Evolutionary conservation across 2,329 filamentous ascomycete species (phyloP).

Genomic region (Escovopsis sp.): DNA sequence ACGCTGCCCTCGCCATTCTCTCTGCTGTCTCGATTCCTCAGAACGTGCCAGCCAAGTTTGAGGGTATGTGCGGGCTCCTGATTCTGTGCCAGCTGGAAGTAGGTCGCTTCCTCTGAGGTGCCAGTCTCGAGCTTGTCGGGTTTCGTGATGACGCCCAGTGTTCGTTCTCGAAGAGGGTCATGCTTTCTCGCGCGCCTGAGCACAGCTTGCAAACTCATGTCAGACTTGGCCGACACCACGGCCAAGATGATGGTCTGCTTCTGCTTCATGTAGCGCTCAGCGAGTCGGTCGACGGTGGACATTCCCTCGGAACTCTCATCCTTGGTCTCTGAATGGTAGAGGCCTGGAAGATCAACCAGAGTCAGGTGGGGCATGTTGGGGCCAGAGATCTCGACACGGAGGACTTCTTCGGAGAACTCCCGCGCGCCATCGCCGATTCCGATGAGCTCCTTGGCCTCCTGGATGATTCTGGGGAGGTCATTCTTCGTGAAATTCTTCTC

Average conservation of each 20-base stretch:
- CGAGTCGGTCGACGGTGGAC: constrained; percentile 28
- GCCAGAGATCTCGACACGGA: constrained; percentile 32
- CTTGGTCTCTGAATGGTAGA: constrained; percentile 32
- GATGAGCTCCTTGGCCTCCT: constrained; percentile 30
- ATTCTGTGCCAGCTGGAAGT: constrained; percentile 28
- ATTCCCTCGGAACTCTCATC: constrained; percentile 28
- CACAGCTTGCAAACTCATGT: constrained; percentile 27
- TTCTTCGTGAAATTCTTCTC: constrained; percentile 10
- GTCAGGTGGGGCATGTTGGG: constrained; percentile 36
- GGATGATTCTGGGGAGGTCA: constrained; percentile 20
- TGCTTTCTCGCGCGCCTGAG: constrained; percentile 31
- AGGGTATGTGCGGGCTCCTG: constrained; percentile 19
- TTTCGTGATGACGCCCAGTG: constrained; percentile 42
- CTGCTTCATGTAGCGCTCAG: constrained; percentile 39
- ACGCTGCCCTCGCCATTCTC: constrained; percentile 6
- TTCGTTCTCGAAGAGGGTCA: constrained; percentile 20
- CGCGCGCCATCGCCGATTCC: constrained; percentile 21
- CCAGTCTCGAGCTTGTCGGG: constrained; percentile 21
- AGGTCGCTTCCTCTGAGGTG: constrained; percentile 15
- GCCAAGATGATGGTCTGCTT: constrained; percentile 44
- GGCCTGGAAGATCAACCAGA: constrained; percentile 42
- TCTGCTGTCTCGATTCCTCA: constrained; percentile 32
- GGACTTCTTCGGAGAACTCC: constrained; percentile 29
- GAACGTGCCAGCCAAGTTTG: constrained; percentile 34
- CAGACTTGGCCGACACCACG: constrained; percentile 37